A percentile compares a stretch with the other conserved stretches of the same genome.
Conservation (phyloP, 2,329 filamentous ascomycete genomes). For the Tolypocladium nubicola region DNA sequence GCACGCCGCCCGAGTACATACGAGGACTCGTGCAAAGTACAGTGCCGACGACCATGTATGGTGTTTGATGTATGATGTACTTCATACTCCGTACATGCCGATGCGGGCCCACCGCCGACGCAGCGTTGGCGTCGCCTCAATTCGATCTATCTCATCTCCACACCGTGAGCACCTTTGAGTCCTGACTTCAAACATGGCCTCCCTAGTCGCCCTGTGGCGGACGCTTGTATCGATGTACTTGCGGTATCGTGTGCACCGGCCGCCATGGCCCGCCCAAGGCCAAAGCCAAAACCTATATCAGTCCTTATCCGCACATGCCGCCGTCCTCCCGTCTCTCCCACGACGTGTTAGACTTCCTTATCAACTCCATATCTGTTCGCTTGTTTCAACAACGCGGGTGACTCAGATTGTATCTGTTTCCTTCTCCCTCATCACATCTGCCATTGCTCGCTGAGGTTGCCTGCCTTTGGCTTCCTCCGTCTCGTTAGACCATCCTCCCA, state of each 20-base stretch:
- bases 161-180: slow-evolving; percentile 6
- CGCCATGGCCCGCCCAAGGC: background rate
- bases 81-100: background rate
- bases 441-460: background rate
- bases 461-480: background rate
- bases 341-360: background rate
- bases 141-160: slow-evolving; percentile 7
- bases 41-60: background rate
- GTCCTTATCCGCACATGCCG: slow-evolving; percentile 1
- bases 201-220: slow-evolving; percentile 7
- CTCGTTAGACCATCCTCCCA: background rate
- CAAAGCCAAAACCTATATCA: slow-evolving; percentile 4
- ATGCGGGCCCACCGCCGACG: background rate
- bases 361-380: background rate
- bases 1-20: background rate
- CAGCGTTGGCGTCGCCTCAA: slow-evolving; percentile 3
- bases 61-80: background rate
- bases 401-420: background rate
- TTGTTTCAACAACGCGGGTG: slow-evolving; percentile 1
- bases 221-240: background rate
- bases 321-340: background rate
- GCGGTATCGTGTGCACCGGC: background rate
- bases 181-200: slow-evolving; percentile 4
- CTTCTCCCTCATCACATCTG: background rate
- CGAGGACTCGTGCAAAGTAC: background rate